A percentile compares a stretch with the other conserved stretches of the same genome.
Conservation (phyloP, 495 filamentous ascomycete genomes). For the Trichoderma parareesei region DNA sequence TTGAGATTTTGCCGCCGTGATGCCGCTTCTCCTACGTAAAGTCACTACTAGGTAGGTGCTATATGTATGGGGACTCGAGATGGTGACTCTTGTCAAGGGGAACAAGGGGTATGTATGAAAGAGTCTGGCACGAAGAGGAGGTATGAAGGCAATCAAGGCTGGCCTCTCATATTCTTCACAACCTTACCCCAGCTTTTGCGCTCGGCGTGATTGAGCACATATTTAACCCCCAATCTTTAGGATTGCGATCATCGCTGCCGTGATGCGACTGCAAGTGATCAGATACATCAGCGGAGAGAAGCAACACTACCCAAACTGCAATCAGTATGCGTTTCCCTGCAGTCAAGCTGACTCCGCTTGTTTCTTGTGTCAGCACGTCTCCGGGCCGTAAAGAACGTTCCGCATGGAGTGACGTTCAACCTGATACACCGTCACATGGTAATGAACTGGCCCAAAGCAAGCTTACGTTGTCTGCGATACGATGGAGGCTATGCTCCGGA, state of each 20-base stretch:
- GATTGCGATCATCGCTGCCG: conserved; percentile 34
- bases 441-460: conserved; percentile 20
- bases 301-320: background rate
- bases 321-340: conserved; percentile 28
- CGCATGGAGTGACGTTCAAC: conserved; percentile 33
- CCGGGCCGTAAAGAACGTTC: conserved; percentile 16
- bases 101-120: too few species aligned
- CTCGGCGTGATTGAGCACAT: conserved; percentile 51
- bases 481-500: conserved; percentile 20
- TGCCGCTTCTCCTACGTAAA: conserved; percentile 48
- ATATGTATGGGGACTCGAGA: too few species aligned
- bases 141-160: conserved; percentile 38
- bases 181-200: conserved; percentile 53
- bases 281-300: conserved; percentile 19
- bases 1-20: conserved; percentile 47
- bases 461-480: conserved; percentile 17
- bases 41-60: background rate
- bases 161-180: conserved; percentile 43
- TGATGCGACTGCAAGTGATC: conserved; percentile 27
- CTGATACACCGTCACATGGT: conserved; percentile 22
- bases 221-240: conserved; percentile 39
- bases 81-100: too few species aligned
- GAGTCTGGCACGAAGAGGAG: too few species aligned
- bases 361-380: conserved; percentile 26
- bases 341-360: conserved; percentile 29